These are phyloP conservation scores for Rhodotorula kratochvilovae DNA, from an alignment of 768 basidiomycete species.

Conservation along the genomic window DNA sequence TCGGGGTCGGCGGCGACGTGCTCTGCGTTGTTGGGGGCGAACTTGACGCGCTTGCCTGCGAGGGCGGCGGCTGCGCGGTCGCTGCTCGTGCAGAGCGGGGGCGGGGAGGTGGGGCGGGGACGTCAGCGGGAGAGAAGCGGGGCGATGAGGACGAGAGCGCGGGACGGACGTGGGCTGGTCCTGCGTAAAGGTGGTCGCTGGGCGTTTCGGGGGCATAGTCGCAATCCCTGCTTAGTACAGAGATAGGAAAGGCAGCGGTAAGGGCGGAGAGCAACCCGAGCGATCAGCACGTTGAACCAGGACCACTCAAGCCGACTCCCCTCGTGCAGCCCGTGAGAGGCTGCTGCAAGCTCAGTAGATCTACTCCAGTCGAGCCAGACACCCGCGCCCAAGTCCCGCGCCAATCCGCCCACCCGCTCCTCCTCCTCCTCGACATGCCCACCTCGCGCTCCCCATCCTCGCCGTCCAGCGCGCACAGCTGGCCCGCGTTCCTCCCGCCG, in stretches of 20 bases:
- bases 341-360: too few species aligned
- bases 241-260: not conserved
- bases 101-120: not conserved
- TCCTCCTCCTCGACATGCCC: not conserved
- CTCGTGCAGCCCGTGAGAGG: too few species aligned
- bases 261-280: too few species aligned
- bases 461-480: not conserved
- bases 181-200: slow-evolving; percentile 11
- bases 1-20: not conserved
- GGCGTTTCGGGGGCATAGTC: slow-evolving; percentile 5
- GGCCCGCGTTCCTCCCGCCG: slow-evolving; percentile 14
- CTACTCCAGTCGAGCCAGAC: too few species aligned
- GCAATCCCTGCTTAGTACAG: not conserved
- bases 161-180: slow-evolving; percentile 7
- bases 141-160: not conserved
- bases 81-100: not conserved
- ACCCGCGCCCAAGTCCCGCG: too few species aligned
- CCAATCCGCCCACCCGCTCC: too few species aligned
- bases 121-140: not conserved
- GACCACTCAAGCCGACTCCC: too few species aligned
- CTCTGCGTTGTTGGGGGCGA: slow-evolving; percentile 21
- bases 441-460: not conserved
- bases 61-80: slow-evolving; percentile 20
- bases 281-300: too few species aligned
- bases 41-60: slow-evolving; percentile 30